Percentiles rank a stretch among this genome's conserved stretches.
Conservation (phyloP, 208 protist genomes). For the Acanthamoeba lenticulata region DNA sequence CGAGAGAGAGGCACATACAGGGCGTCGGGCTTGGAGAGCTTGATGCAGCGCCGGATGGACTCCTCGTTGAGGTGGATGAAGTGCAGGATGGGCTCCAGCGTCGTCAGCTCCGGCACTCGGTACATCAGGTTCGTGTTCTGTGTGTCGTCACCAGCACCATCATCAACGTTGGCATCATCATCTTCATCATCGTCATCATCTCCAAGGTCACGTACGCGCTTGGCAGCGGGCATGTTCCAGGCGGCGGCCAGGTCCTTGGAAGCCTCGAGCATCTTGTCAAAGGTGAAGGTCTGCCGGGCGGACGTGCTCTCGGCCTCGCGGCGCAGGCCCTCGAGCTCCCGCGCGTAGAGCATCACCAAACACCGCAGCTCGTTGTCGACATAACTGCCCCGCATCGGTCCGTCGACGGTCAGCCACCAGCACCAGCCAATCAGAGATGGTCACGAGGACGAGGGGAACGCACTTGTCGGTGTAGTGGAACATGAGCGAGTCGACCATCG, state of each 20-base stretch:
- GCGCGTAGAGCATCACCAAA: constrained; percentile 18
- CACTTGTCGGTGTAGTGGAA: constrained; percentile 35
- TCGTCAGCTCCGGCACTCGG: not conserved
- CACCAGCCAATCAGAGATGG: not conserved
- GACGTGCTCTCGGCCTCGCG: not conserved
- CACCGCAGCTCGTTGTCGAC: constrained; percentile 28
- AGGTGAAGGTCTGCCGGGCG: not conserved
- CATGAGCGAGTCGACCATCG: constrained; percentile 49
- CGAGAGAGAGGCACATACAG: not conserved
- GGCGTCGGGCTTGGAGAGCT: constrained; percentile 13
- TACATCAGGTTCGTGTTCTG: not conserved
- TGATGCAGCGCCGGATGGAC: constrained; percentile 14
- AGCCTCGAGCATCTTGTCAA: constrained; percentile 13
- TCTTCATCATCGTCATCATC: no score
- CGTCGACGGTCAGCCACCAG: not conserved
- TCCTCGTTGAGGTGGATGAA: constrained; percentile 46
- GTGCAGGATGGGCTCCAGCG: constrained; percentile 18
- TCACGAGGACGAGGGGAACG: not conserved
- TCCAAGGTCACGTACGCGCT: no score
- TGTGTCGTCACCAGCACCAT: not conserved
- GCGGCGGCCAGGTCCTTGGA: not conserved
- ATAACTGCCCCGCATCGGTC: not conserved
- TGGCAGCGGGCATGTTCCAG: not conserved
- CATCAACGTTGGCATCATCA: no score
- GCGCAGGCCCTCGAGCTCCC: constrained; percentile 19